Evolutionary conservation across 73 alveolate genomes (phyloP).

Genomic region (Breviolum minutum): DNA sequence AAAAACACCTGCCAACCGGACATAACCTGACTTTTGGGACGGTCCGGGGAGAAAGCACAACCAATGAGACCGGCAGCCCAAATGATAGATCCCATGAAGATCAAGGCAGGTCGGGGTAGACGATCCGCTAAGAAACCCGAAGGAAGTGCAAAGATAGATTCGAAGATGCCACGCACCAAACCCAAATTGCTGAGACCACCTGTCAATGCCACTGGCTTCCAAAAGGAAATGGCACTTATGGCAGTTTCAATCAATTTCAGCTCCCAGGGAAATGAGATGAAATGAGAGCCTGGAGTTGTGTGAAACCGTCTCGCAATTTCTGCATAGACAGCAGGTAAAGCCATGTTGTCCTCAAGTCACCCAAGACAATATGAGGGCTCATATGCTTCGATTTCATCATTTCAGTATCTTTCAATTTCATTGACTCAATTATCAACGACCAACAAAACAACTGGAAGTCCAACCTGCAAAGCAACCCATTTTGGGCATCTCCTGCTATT

Average conservation of each 20-base stretch:
- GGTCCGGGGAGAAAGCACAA: constrained; percentile 76
- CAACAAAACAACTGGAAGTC: too few relatives aligned
- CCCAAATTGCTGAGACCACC: constrained; percentile 68
- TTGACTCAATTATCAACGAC: too few relatives aligned
- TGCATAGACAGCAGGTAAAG: constrained; percentile 54
- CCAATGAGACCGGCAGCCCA: constrained; percentile 88
- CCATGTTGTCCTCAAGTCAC: constrained; percentile 46
- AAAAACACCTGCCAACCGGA: not conserved
- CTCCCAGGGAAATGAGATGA: not conserved
- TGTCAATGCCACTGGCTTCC: not conserved
- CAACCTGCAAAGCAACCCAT: too few relatives aligned
- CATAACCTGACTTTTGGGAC: not conserved
- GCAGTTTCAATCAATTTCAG: not conserved
- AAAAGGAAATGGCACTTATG: not conserved
- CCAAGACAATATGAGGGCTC: not conserved
- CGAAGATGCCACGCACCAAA: constrained; percentile 93
- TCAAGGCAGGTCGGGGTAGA: constrained; percentile 45
- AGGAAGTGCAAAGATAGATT: constrained; percentile 84
- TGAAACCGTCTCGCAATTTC: constrained; percentile 23
- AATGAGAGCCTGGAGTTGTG: constrained; percentile 23
- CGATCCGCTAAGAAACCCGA: constrained; percentile 79
- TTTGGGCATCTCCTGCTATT: too few relatives aligned
- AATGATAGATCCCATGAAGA: constrained; percentile 32
- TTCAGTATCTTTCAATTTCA: too few relatives aligned
- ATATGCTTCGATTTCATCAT: too few relatives aligned